phyloP scores from a whole-genome alignment of 2,329 filamentous ascomycete genomes.

The Gnomoniopsis smithogilvyi region DNA sequence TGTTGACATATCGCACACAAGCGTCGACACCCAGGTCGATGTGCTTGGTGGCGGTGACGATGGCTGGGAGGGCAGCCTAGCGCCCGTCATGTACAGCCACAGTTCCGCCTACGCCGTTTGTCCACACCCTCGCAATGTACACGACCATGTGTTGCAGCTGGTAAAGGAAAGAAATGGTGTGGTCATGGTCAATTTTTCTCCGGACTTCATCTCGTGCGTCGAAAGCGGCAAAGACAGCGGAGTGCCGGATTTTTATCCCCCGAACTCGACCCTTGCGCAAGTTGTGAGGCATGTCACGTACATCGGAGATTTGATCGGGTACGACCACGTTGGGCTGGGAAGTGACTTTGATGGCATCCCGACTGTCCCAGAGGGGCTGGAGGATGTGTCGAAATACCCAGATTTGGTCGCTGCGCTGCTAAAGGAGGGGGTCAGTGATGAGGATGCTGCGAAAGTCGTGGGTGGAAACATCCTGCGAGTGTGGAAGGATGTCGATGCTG shows the following conservation, averaged over 20 bases:
- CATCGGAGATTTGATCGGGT: conserved; percentile 80
- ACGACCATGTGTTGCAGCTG: conserved; percentile 74
- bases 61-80: conserved; percentile 68
- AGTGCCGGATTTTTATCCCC: conserved; percentile 63
- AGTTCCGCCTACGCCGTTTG: conserved; percentile 78
- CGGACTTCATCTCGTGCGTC: conserved; percentile 77
- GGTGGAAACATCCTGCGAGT: conserved; percentile 82
- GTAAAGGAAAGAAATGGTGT: conserved; percentile 71
- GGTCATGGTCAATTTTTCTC: conserved; percentile 89
- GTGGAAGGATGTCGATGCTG: conserved; percentile 73
- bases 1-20: conserved; percentile 79
- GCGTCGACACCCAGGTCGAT: conserved; percentile 80
- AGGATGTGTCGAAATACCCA: conserved; percentile 83
- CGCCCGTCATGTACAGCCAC: conserved; percentile 87
- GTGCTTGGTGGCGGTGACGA: conserved; percentile 61
- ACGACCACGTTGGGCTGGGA: conserved; percentile 82
- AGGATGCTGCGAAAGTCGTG: conserved; percentile 70
- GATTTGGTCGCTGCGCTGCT: conserved; percentile 74
- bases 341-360: conserved; percentile 84
- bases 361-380: conserved; percentile 66
- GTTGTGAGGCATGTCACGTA: conserved; percentile 79
- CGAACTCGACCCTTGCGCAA: conserved; percentile 70
- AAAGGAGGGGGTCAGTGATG: conserved; percentile 67
- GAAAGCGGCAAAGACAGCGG: conserved; percentile 56
- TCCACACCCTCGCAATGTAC: conserved; percentile 86